Percentiles rank a stretch among this genome's conserved stretches.
These are phyloP conservation scores for Lophiotrema nucula DNA, from an alignment of 495 filamentous ascomycete species.

Conservation along the genomic window DNA sequence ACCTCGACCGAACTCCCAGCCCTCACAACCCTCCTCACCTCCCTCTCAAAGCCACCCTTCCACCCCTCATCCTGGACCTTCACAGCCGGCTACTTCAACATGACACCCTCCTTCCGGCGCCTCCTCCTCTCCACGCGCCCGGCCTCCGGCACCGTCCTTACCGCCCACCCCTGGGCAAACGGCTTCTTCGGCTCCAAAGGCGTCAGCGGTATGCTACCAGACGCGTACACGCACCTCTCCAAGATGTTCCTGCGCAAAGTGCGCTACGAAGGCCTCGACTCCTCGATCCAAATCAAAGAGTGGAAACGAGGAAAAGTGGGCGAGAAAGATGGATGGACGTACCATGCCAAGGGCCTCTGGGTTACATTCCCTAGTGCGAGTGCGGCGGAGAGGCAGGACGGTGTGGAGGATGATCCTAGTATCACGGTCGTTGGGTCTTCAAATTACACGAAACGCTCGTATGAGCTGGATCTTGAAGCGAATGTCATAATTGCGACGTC, in stretches of 20 bases:
- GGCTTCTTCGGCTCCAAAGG: slow-evolving; percentile 91
- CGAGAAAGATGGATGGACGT: slow-evolving; percentile 85
- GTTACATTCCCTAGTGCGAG: slow-evolving; percentile 57
- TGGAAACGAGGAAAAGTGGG: slow-evolving; percentile 83
- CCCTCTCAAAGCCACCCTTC: slow-evolving; percentile 59
- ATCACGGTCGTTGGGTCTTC: slow-evolving; percentile 84
- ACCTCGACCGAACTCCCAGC: slow-evolving; percentile 85
- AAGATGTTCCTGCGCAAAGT: slow-evolving; percentile 76
- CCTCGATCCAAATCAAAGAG: slow-evolving; percentile 71
- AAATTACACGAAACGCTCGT: slow-evolving; percentile 94
- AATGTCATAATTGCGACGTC: slow-evolving; percentile 81
- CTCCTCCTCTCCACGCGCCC: slow-evolving; percentile 72
- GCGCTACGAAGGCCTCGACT: slow-evolving; percentile 56
- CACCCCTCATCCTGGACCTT: slow-evolving; percentile 80
- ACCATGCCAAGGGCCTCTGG: slow-evolving; percentile 98
- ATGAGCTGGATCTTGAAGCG: slow-evolving; percentile 84
- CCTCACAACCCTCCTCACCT: slow-evolving; percentile 68
- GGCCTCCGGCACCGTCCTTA: slow-evolving; percentile 73
- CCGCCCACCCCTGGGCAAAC: slow-evolving; percentile 92
- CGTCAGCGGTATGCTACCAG: slow-evolving; percentile 83
- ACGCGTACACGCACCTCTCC: slow-evolving; percentile 85
- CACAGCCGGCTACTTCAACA: slow-evolving; percentile 98
- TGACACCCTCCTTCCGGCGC: slow-evolving; percentile 73
- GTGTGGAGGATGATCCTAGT: slow-evolving; percentile 57
- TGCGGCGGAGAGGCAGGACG: slow-evolving; percentile 28